Evolutionary conservation across 345 rosid species (phyloP).

Genomic region (Aquilaria yunnanensis): DNA sequence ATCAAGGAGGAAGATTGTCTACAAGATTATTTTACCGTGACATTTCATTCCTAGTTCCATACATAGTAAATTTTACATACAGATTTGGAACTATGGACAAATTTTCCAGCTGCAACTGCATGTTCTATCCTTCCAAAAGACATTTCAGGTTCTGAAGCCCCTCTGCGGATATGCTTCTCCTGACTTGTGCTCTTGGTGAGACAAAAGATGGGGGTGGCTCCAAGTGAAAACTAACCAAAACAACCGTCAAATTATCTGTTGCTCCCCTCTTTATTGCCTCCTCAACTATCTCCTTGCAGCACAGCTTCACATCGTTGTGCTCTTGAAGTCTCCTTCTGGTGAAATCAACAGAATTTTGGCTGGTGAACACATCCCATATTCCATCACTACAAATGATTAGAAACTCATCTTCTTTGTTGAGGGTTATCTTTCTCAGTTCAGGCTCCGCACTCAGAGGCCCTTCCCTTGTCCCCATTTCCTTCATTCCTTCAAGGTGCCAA

Average conservation of each 20-base stretch:
- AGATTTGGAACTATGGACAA: no score
- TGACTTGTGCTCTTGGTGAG: conserved; percentile 35
- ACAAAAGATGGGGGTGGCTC: conserved; percentile 48
- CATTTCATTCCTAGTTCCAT: no score
- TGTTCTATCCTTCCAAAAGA: conserved; percentile 29
- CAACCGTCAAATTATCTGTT: conserved; percentile 65
- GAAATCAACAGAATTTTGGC: conserved; percentile 76
- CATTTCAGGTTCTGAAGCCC: conserved; percentile 40
- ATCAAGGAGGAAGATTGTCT: no score
- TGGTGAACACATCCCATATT: conserved; percentile 76
- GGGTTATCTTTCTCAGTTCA: conserved; percentile 49
- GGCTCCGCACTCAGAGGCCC: conserved; percentile 86
- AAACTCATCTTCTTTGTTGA: conserved; percentile 75
- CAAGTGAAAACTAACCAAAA: conserved; percentile 59
- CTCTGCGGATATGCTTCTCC: conserved; percentile 71
- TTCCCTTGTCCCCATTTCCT: conserved; percentile 25
- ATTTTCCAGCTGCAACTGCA: no score
- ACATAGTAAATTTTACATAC: no score
- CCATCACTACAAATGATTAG: conserved; percentile 79
- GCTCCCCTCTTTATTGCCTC: conserved; percentile 70
- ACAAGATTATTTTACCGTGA: no score
- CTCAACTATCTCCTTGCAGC: conserved; percentile 65
- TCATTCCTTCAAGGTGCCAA: conserved; percentile 72
- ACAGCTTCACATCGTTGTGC: conserved; percentile 61
- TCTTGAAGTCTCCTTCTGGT: conserved; percentile 62